Evolutionary conservation across 345 rosid genomes (phyloP).

Genomic region (Cardiospermum halicacabum): DNA sequence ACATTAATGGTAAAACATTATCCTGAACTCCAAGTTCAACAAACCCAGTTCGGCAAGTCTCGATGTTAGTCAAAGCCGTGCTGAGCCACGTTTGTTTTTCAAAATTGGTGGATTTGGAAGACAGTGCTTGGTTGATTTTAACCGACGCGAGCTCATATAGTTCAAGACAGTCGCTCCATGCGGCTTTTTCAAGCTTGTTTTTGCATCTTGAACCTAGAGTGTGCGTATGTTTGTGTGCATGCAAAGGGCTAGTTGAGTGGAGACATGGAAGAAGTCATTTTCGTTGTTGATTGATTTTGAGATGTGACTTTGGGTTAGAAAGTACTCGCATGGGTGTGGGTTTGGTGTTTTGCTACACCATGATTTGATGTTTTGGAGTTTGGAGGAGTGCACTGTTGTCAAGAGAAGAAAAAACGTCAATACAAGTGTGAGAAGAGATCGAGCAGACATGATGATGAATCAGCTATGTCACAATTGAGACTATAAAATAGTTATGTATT

Average conservation of each 20-base stretch:
- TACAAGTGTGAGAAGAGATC: constrained; percentile 20
- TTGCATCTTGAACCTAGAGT: constrained; percentile 52
- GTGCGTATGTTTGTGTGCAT: constrained; percentile 34
- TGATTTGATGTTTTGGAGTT: constrained; percentile 21
- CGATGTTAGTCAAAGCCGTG: constrained; percentile 80
- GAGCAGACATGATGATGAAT: constrained; percentile 61
- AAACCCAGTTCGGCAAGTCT: constrained; percentile 70
- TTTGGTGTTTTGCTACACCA: constrained; percentile 71
- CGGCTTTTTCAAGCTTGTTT: constrained; percentile 49
- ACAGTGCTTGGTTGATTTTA: constrained; percentile 53
- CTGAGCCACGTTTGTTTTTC: constrained; percentile 94
- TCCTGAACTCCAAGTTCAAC: constrained; percentile 61
- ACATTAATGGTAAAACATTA: constrained; percentile 50
- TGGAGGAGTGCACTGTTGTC: constrained; percentile 24
- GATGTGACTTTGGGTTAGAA: constrained; percentile 29
- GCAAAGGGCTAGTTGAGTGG: constrained; percentile 44
- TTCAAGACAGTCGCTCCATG: constrained; percentile 63
- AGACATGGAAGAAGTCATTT: constrained; percentile 39
- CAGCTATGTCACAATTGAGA: too few relatives aligned
- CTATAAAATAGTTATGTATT: too few relatives aligned
- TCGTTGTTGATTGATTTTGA: constrained; percentile 25
- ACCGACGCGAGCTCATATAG: constrained; percentile 44
- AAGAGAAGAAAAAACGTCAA: constrained; percentile 29
- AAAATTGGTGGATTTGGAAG: constrained; percentile 42
- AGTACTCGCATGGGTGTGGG: constrained; percentile 65